Conservation (phyloP, 108 stramenopile genomes). For the Nitzschia sp. region DNA sequence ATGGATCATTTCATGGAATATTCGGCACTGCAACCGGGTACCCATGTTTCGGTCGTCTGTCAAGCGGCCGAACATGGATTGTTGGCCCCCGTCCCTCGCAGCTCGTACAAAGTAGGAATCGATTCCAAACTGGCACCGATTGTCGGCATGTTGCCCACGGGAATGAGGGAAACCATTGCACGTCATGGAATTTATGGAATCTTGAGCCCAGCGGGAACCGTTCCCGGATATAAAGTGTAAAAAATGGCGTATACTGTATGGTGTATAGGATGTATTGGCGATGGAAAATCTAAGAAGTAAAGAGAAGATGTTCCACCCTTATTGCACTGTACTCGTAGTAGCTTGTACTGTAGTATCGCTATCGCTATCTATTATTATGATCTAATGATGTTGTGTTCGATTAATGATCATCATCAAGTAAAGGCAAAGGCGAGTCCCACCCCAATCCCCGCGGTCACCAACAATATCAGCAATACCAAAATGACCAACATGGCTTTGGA, state of each 20-base stretch:
- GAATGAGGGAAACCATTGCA: constrained; percentile 33
- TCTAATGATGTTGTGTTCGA: too few relatives aligned
- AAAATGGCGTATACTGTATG: too few relatives aligned
- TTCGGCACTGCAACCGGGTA: constrained; percentile 35
- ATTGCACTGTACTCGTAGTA: too few relatives aligned
- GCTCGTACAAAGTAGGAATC: constrained; percentile 40
- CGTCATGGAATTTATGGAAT: constrained; percentile 37
- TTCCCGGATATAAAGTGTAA: constrained; percentile 33
- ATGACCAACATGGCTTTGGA: neutral
- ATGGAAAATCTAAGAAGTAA: too few relatives aligned
- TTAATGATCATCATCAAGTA: too few relatives aligned
- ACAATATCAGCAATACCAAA: neutral
- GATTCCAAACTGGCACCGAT: constrained; percentile 41
- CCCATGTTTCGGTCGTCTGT: constrained; percentile 36
- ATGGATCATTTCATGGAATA: constrained; percentile 36
- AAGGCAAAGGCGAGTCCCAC: neutral
- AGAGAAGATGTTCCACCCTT: too few relatives aligned
- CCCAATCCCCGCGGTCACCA: neutral
- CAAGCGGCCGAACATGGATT: constrained; percentile 36
- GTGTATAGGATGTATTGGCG: too few relatives aligned
- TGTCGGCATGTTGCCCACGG: constrained; percentile 47
- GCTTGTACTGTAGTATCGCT: too few relatives aligned
- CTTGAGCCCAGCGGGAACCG: constrained; percentile 33
- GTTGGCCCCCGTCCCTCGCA: constrained; percentile 15
- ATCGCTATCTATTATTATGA: too few relatives aligned